Evolutionary conservation across 1,284 basidiomycete species (phyloP), one percentile per base, ranked within the genome.

Genomic region (Sporisorium graminicola): DNA sequence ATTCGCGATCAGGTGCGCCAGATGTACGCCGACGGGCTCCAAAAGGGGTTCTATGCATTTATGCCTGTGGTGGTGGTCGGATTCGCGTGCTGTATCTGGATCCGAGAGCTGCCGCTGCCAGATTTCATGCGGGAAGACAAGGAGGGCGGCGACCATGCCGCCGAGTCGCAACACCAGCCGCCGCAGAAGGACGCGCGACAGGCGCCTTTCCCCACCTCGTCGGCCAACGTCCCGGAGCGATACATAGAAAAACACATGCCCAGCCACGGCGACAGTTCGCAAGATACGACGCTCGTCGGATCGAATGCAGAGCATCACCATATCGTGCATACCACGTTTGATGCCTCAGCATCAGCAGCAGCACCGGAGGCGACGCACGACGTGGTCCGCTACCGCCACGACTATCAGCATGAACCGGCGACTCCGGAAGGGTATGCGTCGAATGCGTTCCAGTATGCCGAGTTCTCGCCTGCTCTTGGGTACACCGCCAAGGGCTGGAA

Each of bases 91-190:
- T 71, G 60, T 42, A 71, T 81, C 58, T 62, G 70, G 46, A 65
- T 81, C 53, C 55, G 79, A 29, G 77, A 81, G 26, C 27, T 81
- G 20, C 77, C 79, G 1, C 58, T 81, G 29, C 77, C 74, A 12
- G 74, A 74, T 56, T 79, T 74, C 14, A 74, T 75, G 26, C 52
- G 67, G 0, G 61, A 67, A 1, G 44, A 40, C 16, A 20, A 52
- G 3, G 33, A 42, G 0, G 22, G 51, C 16, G 35, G 47, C 1
- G 33, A n/a, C n/a, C n/a, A 54, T 24, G 56, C 37, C n/a, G 37
- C 43, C 13, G 18, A 47, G 26, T n/a, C 20, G 37, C 40, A 27
- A 8, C 58, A 52, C 6, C 67, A 51, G 13, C 37, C 44, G 13
- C 40, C 46, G 52, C 55, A 57, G 14, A 2, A 35, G 8, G 14